Base-by-base conservation (phyloP, 139 green algal species). In the Mesotaenium endlicherianum region DNA sequence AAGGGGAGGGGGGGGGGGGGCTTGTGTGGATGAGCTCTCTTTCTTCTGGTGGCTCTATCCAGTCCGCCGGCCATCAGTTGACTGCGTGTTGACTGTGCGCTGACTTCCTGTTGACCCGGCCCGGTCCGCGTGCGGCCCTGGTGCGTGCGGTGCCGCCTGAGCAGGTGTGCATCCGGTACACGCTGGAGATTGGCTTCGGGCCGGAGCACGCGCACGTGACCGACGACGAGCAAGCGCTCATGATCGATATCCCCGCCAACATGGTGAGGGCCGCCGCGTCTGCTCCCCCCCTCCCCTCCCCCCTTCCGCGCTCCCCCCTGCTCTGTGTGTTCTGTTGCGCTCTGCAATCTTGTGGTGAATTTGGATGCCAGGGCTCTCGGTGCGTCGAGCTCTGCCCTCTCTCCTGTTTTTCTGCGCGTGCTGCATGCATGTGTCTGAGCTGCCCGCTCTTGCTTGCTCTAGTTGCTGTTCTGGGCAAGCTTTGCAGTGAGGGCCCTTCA, bases 161-260 rank as follows among this genome's bases (percentile, higher is more conserved):
- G 77, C 47, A 84, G 77, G 77, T 84, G 34, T 3, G 43, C 26
- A 76, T 86, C 1, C 50, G 80, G 42, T 86, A 86, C 34, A 36
- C 47, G 31, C 55, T 86, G 30, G 80, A 81, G 58, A n/a, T 83
- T 38, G 41, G 75, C 38, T 78, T 86, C 3, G 80, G 71, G 2
- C 80, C 70, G 0, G 43, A 44, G 16, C 5, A 36, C 30, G 80
- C 40, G 20, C 30, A 78, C 26, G 80, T 86, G n/a, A 83, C 49
- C 31, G 80, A 81, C 43, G 80, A 86, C 58, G 14, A 72, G 39
- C 47, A 70, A 31, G 34, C 80, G 2, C 30, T 86, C 40, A 71
- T 83, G 16, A 49, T 86, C 30, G 80, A 86, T 31, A 16, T 86
- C 31, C 80, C 80, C 34, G 80, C 70, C 30, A 86, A 86, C 68